These are phyloP conservation scores for Eucalyptus viminalis DNA, from an alignment of 345 rosid species.

Conservation along the genomic window DNA sequence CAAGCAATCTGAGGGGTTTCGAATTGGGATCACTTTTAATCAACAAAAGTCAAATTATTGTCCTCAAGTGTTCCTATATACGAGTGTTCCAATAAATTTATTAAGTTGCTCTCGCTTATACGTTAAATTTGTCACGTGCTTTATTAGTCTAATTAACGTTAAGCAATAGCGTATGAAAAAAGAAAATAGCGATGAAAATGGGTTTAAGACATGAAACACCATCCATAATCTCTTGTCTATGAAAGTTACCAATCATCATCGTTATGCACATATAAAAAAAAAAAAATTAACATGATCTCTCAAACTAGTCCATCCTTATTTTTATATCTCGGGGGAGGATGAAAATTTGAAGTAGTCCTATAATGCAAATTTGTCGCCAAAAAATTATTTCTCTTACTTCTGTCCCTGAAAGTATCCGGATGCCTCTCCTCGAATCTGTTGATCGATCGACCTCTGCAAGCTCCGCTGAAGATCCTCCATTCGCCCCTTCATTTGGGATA, in stretches of 20 bases:
- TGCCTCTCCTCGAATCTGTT: background rate
- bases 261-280: background rate
- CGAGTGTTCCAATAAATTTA: background rate
- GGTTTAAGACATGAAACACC: background rate
- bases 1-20: background rate
- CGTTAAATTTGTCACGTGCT: background rate
- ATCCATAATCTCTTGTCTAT: background rate
- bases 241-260: background rate
- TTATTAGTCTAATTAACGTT: background rate
- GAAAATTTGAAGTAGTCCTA: background rate
- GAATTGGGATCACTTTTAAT: background rate
- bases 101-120: background rate
- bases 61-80: background rate
- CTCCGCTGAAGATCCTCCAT: background rate
- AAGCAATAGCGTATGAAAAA: background rate
- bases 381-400: background rate
- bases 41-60: background rate
- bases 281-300: background rate
- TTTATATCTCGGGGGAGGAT: background rate
- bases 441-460: background rate
- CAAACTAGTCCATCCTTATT: background rate
- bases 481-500: background rate
- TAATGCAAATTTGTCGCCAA: background rate
- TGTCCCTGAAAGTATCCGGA: background rate
- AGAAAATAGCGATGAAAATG: background rate